Evolutionary conservation across 2,329 filamentous ascomycete species (phyloP).

Genomic region (Dichotomopilus funicola): DNA sequence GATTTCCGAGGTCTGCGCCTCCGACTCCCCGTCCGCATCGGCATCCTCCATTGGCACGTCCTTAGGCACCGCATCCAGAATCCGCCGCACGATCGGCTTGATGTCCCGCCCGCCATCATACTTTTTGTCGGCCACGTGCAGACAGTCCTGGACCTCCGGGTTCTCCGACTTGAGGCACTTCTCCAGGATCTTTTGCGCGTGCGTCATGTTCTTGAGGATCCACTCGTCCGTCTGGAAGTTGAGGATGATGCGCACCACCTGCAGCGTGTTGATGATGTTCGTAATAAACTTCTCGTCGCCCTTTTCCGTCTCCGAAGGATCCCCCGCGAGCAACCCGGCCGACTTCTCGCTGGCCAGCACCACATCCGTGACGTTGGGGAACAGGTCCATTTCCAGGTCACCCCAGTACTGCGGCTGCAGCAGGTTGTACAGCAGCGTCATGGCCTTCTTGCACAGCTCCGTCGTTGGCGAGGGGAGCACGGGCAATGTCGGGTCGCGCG

Average conservation of each 20-base stretch:
- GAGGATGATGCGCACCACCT: slow-evolving; percentile 83
- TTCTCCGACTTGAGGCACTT: slow-evolving; percentile 85
- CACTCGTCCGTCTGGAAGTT: slow-evolving; percentile 86
- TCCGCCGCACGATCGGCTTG: slow-evolving; percentile 68
- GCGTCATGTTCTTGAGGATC: slow-evolving; percentile 70
- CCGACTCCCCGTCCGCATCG: slow-evolving; percentile 77
- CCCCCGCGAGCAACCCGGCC: slow-evolving; percentile 49
- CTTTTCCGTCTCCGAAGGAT: slow-evolving; percentile 60
- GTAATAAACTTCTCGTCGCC: slow-evolving; percentile 79
- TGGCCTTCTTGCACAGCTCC: slow-evolving; percentile 80
- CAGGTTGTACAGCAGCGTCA: slow-evolving; percentile 75
- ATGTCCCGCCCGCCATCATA: slow-evolving; percentile 64
- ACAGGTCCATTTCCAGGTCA: slow-evolving; percentile 84
- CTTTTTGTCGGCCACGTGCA: slow-evolving; percentile 67
- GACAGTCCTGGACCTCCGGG: slow-evolving; percentile 85
- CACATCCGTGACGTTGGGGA: slow-evolving; percentile 81
- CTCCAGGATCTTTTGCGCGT: slow-evolving; percentile 81
- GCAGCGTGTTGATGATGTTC: slow-evolving; percentile 86
- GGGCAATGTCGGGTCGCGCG: slow-evolving; percentile 44
- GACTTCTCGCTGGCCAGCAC: slow-evolving; percentile 79
- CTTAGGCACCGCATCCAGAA: slow-evolving; percentile 84
- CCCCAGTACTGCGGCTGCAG: slow-evolving; percentile 85
- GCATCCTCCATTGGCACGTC: slow-evolving; percentile 67
- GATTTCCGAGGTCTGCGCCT: slow-evolving; percentile 79
- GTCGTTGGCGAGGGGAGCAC: slow-evolving; percentile 50